Conservation (phyloP, 2,329 filamentous ascomycete genomes). For the Aspergillus sp. region DNA sequence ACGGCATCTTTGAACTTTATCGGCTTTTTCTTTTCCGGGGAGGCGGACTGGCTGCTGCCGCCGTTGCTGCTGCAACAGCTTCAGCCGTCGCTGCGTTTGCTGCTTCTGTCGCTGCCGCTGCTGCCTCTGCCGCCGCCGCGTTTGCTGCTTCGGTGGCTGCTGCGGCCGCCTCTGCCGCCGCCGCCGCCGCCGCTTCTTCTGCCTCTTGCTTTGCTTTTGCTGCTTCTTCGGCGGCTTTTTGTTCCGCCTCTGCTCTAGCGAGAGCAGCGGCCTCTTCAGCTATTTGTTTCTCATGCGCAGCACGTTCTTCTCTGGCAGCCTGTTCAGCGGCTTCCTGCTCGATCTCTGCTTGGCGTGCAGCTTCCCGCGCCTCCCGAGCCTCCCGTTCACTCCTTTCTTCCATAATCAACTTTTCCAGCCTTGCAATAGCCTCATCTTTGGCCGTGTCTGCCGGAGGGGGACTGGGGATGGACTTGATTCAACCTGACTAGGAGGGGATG, state of each 20-base stretch:
- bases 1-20: conserved; percentile 91
- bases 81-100: conserved; percentile 24
- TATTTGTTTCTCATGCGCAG: conserved; percentile 38
- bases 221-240: conserved; percentile 43
- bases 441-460: conserved; percentile 45
- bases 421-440: conserved; percentile 53
- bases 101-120: conserved; percentile 26
- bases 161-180: conserved; percentile 34
- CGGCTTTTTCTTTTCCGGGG: conserved; percentile 62
- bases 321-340: conserved; percentile 48
- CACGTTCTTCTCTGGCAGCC: conserved; percentile 29
- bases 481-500: conserved; percentile 24
- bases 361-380: conserved; percentile 33
- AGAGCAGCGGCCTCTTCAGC: conserved; percentile 41
- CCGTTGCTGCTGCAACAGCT: conserved; percentile 28
- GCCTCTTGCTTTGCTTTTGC: conserved; percentile 44
- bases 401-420: conserved; percentile 56
- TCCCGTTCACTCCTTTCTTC: conserved; percentile 41
- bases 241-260: conserved; percentile 45
- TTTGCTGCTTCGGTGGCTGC: conserved; percentile 34
- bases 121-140: conserved; percentile 29
- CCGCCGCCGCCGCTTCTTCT: conserved; percentile 35
- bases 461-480: conserved; percentile 21
- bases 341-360: conserved; percentile 37
- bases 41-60: conserved; percentile 24